Evolutionary conservation across 441 rosid species (phyloP).

Genomic region (Syzygium syzygioides): DNA sequence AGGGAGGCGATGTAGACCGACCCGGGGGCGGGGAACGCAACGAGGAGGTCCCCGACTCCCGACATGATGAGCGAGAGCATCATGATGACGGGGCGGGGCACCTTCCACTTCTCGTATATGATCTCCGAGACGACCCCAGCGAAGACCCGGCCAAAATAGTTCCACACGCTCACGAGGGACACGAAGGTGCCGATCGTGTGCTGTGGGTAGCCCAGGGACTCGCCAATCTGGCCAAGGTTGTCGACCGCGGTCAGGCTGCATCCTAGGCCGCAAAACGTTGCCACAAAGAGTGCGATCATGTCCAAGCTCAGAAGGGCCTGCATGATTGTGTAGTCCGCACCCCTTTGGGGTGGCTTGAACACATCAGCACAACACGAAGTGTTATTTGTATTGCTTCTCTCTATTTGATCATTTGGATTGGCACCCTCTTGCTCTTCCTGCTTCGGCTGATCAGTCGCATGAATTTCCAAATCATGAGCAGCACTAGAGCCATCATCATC

Average conservation of each 20-base stretch:
- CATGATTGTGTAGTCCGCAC: constrained; percentile 22
- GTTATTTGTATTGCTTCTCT: neutral
- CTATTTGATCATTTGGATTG: neutral
- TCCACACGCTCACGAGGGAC: constrained; percentile 32
- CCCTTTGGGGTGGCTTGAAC: constrained; percentile 18
- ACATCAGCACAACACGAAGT: constrained; percentile 3
- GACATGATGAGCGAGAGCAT: neutral
- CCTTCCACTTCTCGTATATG: constrained; percentile 8
- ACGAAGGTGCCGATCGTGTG: constrained; percentile 18
- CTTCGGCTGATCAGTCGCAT: neutral
- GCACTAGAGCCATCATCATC: neutral
- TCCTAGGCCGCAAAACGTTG: constrained; percentile 24
- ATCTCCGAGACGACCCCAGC: constrained; percentile 26
- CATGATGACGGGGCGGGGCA: constrained; percentile 23
- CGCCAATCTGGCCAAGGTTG: constrained; percentile 32
- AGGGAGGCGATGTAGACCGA: constrained; percentile 23
- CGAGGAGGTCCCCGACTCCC: constrained; percentile 8
- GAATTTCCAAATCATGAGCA: neutral
- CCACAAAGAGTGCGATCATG: constrained; percentile 24
- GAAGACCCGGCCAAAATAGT: constrained; percentile 26
- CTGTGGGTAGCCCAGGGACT: constrained; percentile 20
- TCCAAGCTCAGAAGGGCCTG: constrained; percentile 30
- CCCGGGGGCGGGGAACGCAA: constrained; percentile 9
- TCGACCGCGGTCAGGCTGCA: constrained; percentile 25
- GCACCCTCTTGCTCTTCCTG: neutral